Base-by-base conservation (phyloP, 2,329 filamentous ascomycete genomes). In the Apiospora marii region DNA sequence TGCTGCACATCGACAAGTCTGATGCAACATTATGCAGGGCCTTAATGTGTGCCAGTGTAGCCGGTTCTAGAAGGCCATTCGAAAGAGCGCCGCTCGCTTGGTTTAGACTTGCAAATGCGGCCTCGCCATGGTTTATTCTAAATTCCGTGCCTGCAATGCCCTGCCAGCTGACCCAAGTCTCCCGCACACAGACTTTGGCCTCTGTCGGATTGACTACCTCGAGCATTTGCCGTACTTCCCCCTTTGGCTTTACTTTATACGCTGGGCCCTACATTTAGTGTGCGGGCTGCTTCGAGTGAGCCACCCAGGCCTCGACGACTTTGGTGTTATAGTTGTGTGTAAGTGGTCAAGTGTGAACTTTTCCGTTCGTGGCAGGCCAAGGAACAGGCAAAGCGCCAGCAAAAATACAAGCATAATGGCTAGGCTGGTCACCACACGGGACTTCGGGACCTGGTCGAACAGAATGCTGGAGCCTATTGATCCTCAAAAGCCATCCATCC, bases 401-500 rank as follows among this genome's bases (percentile, higher is more conserved):
- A 30, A 30, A 30, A 30, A 30, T 30, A 10, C 58, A 64, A 64
- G 58, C 30, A 64, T 64, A 37, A 64, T 41, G 58, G 27, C 30
- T 64, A 64, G 58, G 34, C 58, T 64, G 34, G 58, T 19, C 30
- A 64, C 58, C 41, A 68, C 67, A 68, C 67, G 41, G 41, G 67
- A 68, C n/a, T 37, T 68, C 67, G 53, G 69, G 37, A 48, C 69
- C 69, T 61, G 48, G 16, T 71, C 64, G 69, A 71, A 71, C 67
- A 51, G 19, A 73, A 53, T 70, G 72, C 70, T 73, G 72, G 72
- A 73, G 72, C 72, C 72, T 73, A 70, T 71, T 67, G 69, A 71
- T 71, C 72, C 53, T 71, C 72, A 16, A 30, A 70, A 48, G 37
- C 37, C 37, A 41, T 41, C 69, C 49, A 27, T 49, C 48, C 67